Evolutionary conservation across 192 early-diverging fungal species (phyloP).

Genomic region (Backusella macrospora): DNA sequence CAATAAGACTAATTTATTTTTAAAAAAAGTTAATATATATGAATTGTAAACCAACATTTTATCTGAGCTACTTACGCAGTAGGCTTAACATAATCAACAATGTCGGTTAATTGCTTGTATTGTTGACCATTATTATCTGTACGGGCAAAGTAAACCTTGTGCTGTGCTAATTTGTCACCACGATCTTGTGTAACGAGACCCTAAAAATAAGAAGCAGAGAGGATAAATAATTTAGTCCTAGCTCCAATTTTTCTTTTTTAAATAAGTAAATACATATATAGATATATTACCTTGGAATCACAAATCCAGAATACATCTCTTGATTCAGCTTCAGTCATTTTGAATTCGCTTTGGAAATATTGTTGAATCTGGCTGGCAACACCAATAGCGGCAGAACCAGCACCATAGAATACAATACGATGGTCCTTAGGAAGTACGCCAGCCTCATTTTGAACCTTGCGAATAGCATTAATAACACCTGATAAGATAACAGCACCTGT

Average conservation of each 20-base stretch:
- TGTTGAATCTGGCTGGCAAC: slow-evolving; percentile 89
- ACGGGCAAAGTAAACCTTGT: slow-evolving; percentile 88
- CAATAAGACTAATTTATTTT: slow-evolving; percentile 62
- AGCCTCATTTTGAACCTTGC: slow-evolving; percentile 55
- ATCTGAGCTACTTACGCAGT: slow-evolving; percentile 52
- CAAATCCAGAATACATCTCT: slow-evolving; percentile 81
- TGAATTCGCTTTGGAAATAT: slow-evolving; percentile 77
- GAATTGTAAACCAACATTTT: background rate
- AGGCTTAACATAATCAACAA: slow-evolving; percentile 86
- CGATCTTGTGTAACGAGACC: slow-evolving; percentile 90
- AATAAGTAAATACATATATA: background rate
- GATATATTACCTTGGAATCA: slow-evolving; percentile 65
- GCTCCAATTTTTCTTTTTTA: background rate
- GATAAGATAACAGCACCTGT: slow-evolving; percentile 94
- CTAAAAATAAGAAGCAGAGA: slow-evolving; percentile 6
- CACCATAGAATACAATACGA: slow-evolving; percentile 91
- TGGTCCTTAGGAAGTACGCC: slow-evolving; percentile 74
- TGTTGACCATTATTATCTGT: slow-evolving; percentile 82
- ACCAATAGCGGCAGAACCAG: slow-evolving; percentile 94
- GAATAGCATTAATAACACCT: slow-evolving; percentile 89
- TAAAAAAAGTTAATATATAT: background rate
- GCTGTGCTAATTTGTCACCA: slow-evolving; percentile 79
- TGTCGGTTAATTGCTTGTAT: slow-evolving; percentile 70
- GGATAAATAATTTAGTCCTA: background rate
- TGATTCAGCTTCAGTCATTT: slow-evolving; percentile 72